phyloP scores from a whole-genome alignment of 306 rosid species.

The Cucurbita maxima region DNA sequence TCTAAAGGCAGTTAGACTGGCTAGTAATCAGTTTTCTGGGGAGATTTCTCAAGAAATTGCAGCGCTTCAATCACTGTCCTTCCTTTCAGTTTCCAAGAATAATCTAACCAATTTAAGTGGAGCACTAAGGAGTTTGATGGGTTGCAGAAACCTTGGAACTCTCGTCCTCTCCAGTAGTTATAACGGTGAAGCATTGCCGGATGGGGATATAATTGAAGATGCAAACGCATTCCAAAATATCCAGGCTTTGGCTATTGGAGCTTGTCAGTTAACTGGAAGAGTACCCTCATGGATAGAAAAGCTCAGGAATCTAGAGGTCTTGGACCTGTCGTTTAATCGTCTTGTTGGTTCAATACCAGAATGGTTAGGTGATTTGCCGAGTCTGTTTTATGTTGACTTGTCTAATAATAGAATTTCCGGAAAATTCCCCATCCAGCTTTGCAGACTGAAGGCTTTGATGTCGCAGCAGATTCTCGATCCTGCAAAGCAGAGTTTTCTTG shows the following conservation, averaged over 20 bases:
- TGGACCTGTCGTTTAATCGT: conserved; percentile 60
- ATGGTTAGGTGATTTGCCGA: conserved; percentile 52
- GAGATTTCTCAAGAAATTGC: conserved; percentile 46
- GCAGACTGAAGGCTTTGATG: conserved; percentile 38
- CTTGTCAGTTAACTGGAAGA: conserved; percentile 47
- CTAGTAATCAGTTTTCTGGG: conserved; percentile 48
- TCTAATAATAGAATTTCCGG: conserved; percentile 44
- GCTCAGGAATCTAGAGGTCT: conserved; percentile 44
- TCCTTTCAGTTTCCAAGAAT: conserved; percentile 62
- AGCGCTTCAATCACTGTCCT: conserved; percentile 44
- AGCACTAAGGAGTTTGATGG: conserved; percentile 44
- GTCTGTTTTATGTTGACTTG: conserved; percentile 76
- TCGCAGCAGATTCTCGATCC: conserved; percentile 11
- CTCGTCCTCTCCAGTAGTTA: conserved; percentile 46
- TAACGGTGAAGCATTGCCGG: conserved; percentile 35
- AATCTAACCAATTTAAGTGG: conserved; percentile 38
- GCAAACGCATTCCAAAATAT: conserved; percentile 46
- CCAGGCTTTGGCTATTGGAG: conserved; percentile 70
- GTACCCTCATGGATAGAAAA: conserved; percentile 64
- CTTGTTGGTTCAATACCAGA: conserved; percentile 55
- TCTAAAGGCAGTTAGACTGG: conserved; percentile 59
- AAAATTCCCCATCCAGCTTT: conserved; percentile 41
- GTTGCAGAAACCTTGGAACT: conserved; percentile 55
- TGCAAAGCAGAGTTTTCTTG: conserved; percentile 39
- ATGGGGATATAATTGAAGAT: conserved; percentile 29